Evolutionary conservation across 1,284 basidiomycete genomes (phyloP), one percentile per base, ranked within the genome.

Genomic region (Ceratobasidium sp.): DNA sequence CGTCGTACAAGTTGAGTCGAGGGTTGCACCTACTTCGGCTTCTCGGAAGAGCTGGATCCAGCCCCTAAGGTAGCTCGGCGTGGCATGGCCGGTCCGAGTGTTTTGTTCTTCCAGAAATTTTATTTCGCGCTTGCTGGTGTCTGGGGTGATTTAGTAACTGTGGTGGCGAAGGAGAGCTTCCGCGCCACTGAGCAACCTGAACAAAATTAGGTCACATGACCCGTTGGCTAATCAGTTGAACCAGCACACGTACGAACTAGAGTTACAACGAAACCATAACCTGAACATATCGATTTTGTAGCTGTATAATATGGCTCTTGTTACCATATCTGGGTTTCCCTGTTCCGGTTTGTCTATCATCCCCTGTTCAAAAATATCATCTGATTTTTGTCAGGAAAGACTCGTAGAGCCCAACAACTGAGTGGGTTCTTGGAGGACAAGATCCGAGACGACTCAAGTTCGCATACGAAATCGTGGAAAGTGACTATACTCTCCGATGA

Each of bases 281-380:
- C 7, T 59, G 11, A n/a, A 22, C 14, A n/a, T n/a, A 34, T 11
- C 34, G 22, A 16, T 39, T 37, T 19, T 59, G 1, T 41, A 43
- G n/a, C 4, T 14, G 6, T 11, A 27, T 14, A 24, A 9, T 24
- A 98, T 98, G 96, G 95, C 96, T n/a, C 87, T 98, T 68, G 85
- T 99, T 78, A 96, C 95, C 2, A 86, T 98, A 51, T 89, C 92
- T n/a, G 97, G 97, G 11, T 95, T 89, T 82, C 96, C 97, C 0
- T 59, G 54, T 53, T 72, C 69, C 27, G 69, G 69, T 72, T 46
- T 16, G 69, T 51, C 5, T 1, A 7, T 46, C 24, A 11, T 24
- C 16, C 13, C 24, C 27, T 13, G 24, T 24, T 56, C 53, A n/a
- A 16, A 49, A 19, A 22, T 53, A 11, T 6, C 46, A 51, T 31